Base-by-base conservation (phyloP, 306 rosid genomes). In the Cotoneaster glaucophyllus region DNA sequence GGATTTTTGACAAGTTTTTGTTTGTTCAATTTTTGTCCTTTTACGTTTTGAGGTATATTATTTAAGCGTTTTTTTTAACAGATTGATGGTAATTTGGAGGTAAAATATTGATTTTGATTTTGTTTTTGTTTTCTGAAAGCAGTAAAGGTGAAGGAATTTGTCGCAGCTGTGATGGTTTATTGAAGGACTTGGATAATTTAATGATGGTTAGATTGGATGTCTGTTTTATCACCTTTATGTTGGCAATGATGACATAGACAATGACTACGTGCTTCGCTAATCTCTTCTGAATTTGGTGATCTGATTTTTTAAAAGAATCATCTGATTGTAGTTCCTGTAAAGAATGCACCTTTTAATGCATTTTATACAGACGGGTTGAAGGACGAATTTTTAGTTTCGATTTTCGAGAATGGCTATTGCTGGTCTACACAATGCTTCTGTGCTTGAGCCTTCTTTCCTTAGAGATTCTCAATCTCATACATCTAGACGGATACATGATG, bases 381-480 rank as follows among this genome's bases (percentile, higher is more conserved):
- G 84, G 64, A 74, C 70, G 75, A 57, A 75, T 34, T 75, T 32
- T 48, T 81, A 64, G 70, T 70, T 86, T 72, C 63, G 61, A 54
- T 54, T 53, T 21, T 64, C 54, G 80, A 48, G 83, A 29, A 89
- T 96, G 99, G 97, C 99, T 70, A 80, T 92, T 88, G 96, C 98
- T 79, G 97, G 97, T 72, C 71, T 88, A 64, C 98, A 92, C 64
- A 88, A 86, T 73, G 90, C 85, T 74, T 78, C 96, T 70, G 90
- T 84, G 86, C 82, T 89, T 12, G 97, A 95, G 48, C 82, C 97
- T 78, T 83, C 91, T 13, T 87, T 90, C 74, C 88, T 84, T 34
- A 82, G 96, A 82, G 96, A 89, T 15, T 86, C 98, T 74, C 93
- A 76, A 68, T 82, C 95, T 74, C 85, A 79, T 67, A 79, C 88